These are phyloP conservation scores for Neonectria coccinea DNA, from an alignment of 2,329 filamentous ascomycete species.

Conservation along the genomic window DNA sequence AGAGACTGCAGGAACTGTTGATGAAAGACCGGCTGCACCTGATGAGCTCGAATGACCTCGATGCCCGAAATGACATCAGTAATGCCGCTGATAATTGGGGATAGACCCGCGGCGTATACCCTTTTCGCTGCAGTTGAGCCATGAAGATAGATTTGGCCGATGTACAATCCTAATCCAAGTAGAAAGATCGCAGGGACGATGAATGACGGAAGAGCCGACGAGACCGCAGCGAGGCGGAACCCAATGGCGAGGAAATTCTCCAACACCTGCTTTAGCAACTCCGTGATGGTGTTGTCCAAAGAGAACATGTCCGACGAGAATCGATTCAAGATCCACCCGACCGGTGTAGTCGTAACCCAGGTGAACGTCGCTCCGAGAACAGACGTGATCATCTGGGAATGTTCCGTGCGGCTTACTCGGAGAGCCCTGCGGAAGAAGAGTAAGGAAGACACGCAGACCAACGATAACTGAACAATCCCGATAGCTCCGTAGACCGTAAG, in stretches of 20 bases:
- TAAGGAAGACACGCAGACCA: not conserved
- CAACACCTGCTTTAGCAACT: constrained; percentile 20
- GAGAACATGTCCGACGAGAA: constrained; percentile 25
- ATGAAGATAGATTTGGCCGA: constrained; percentile 15
- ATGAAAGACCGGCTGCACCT: not conserved
- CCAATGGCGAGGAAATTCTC: constrained; percentile 17
- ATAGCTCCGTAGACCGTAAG: constrained; percentile 8
- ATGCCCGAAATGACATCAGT: constrained; percentile 13
- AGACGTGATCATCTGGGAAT: constrained; percentile 18
- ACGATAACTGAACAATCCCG: not conserved
- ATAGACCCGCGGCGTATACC: constrained; percentile 14
- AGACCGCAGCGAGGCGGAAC: constrained; percentile 17
- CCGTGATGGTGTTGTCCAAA: constrained; percentile 13
- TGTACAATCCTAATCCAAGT: constrained; percentile 1
- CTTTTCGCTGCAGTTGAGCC: constrained; percentile 22
- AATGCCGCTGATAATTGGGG: constrained; percentile 2
- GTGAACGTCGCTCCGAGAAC: constrained; percentile 25
- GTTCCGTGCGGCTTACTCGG: constrained; percentile 6
- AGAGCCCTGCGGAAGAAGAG: constrained; percentile 13
- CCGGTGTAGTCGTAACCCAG: constrained; percentile 19
- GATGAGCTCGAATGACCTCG: constrained; percentile 14
- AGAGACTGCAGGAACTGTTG: constrained; percentile 3
- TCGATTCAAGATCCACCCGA: constrained; percentile 9
- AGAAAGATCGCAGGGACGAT: constrained; percentile 5
- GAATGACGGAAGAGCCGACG: constrained; percentile 9